phyloP scores from a whole-genome alignment of 495 filamentous ascomycete genomes.

The Niebla homalea region DNA sequence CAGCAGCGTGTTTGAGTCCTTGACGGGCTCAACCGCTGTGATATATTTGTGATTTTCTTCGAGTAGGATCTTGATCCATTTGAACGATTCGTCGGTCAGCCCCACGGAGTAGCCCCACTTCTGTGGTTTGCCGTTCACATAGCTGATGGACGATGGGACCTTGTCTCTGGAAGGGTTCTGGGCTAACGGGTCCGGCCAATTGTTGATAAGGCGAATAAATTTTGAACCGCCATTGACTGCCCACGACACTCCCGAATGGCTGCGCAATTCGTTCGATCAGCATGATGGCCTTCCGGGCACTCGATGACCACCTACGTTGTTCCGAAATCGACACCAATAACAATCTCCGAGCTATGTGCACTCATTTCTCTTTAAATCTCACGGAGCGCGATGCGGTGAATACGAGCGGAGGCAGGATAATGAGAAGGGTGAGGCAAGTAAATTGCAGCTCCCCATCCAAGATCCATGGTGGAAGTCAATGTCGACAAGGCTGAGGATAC shows the following conservation, averaged over 20 bases:
- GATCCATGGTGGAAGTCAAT: too few relatives aligned
- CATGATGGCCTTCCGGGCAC: too few relatives aligned
- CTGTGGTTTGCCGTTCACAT: slow-evolving; percentile 5
- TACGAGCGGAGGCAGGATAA: too few relatives aligned
- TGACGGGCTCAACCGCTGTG: slow-evolving; percentile 9
- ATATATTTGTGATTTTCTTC: slow-evolving; percentile 11
- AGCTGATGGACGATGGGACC: slow-evolving; percentile 11
- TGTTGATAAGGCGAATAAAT: slow-evolving; percentile 11
- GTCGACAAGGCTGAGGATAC: too few relatives aligned
- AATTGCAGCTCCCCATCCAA: too few relatives aligned
- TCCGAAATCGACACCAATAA: slow-evolving; percentile 12
- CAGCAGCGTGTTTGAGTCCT: slow-evolving; percentile 11
- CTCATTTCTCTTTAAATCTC: not conserved
- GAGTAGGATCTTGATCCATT: slow-evolving; percentile 12
- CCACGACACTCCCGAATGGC: slow-evolving; percentile 12
- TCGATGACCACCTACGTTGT: slow-evolving; percentile 10
- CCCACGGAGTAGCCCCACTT: slow-evolving; percentile 11
- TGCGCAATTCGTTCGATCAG: not conserved
- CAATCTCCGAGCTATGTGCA: slow-evolving; percentile 6
- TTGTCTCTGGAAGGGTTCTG: slow-evolving; percentile 11
- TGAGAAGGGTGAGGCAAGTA: too few relatives aligned
- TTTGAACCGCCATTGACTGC: slow-evolving; percentile 9
- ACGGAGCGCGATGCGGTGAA: too few relatives aligned
- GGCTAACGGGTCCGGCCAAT: slow-evolving; percentile 9
- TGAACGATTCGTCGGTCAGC: slow-evolving; percentile 9